These are phyloP conservation scores for Nicotiana attenuata DNA, from an alignment of 257 asterid genomes.

Conservation along the genomic window DNA sequence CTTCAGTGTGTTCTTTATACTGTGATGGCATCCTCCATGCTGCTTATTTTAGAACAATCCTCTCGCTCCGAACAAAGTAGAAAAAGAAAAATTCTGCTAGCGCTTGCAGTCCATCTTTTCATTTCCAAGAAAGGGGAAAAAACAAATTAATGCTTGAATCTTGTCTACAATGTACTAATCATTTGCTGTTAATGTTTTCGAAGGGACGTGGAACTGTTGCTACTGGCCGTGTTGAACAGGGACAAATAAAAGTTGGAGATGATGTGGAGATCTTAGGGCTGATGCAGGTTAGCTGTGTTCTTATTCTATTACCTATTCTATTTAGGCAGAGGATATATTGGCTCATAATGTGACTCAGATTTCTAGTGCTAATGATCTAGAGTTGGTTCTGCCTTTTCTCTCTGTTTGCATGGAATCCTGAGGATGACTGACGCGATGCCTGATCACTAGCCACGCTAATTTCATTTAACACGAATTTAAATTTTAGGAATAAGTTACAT, in stretches of 20 bases:
- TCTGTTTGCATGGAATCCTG: not conserved
- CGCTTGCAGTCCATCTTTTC: not conserved
- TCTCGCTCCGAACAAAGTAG: not conserved
- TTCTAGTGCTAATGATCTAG: not conserved
- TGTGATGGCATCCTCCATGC: not conserved
- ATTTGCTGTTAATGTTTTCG: conserved; percentile 5
- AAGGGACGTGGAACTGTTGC: conserved; percentile 99
- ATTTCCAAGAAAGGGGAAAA: not conserved
- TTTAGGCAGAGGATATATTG: not conserved
- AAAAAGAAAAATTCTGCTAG: not conserved
- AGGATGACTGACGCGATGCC: not conserved
- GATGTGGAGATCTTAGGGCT: conserved; percentile 93
- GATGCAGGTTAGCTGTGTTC: conserved; percentile 45
- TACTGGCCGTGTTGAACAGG: conserved; percentile 98
- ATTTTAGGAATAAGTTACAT: too few relatives aligned
- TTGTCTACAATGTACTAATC: not conserved
- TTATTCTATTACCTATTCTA: not conserved
- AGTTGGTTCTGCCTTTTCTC: not conserved
- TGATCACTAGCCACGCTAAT: not conserved
- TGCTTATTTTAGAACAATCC: not conserved
- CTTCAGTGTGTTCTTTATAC: not conserved
- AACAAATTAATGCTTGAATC: not conserved
- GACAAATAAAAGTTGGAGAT: conserved; percentile 80
- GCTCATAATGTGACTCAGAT: not conserved
- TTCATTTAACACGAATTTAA: not conserved